phyloP scores from a whole-genome alignment of 2,329 filamentous ascomycete genomes.

The Exophiala bonariae region DNA sequence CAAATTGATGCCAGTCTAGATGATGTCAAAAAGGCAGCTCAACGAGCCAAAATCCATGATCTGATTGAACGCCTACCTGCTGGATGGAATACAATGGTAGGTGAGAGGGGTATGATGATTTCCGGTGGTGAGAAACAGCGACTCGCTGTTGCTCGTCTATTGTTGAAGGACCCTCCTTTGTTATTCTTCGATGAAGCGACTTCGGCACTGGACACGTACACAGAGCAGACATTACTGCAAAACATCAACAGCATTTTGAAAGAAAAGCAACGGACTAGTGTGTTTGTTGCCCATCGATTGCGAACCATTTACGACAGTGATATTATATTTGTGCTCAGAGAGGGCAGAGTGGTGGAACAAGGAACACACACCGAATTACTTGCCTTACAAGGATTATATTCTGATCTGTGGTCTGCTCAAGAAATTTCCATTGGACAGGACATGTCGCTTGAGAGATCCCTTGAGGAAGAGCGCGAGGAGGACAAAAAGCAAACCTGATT shows the following conservation, averaged over 20 bases:
- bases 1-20: constrained; percentile 73
- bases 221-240: constrained; percentile 81
- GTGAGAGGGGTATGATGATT: constrained; percentile 80
- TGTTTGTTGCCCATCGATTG: constrained; percentile 90
- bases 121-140: constrained; percentile 90
- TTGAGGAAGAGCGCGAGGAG: constrained; percentile 33
- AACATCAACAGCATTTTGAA: constrained; percentile 92
- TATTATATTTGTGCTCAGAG: constrained; percentile 84
- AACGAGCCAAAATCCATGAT: constrained; percentile 80
- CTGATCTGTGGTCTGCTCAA: constrained; percentile 78
- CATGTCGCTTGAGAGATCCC: constrained; percentile 41
- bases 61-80: constrained; percentile 77
- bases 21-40: constrained; percentile 73
- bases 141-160: constrained; percentile 80
- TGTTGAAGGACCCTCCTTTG: constrained; percentile 81
- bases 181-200: constrained; percentile 89
- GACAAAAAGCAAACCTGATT: constrained; percentile 10
- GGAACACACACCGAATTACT: constrained; percentile 86
- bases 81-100: constrained; percentile 82
- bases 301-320: constrained; percentile 93
- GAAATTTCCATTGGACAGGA: constrained; percentile 54
- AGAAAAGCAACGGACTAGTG: constrained; percentile 84
- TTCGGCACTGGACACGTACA: constrained; percentile 81
- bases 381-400: constrained; percentile 73
- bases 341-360: constrained; percentile 81